Conservation (phyloP, 2,329 filamentous ascomycete genomes). For the Monilinia fructigena region DNA sequence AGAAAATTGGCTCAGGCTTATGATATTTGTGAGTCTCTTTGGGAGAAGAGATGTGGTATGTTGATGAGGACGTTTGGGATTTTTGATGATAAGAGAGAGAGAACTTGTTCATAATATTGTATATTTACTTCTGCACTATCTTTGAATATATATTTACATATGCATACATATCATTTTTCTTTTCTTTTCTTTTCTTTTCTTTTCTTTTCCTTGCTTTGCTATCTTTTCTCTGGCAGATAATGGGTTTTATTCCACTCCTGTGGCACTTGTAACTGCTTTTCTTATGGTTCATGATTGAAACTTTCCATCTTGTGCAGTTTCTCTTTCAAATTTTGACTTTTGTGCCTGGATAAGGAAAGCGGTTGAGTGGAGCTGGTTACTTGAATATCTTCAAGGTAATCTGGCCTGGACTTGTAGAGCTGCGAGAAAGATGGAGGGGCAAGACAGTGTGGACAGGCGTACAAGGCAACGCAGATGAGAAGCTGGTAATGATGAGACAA, state of each 20-base stretch:
- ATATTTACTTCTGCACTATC: constrained; percentile 35
- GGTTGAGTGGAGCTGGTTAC: neutral
- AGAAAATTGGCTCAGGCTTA: constrained; percentile 17
- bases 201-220: neutral
- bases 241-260: neutral
- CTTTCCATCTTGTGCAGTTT: neutral
- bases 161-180: neutral
- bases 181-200: neutral
- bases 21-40: constrained; percentile 26
- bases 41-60: constrained; percentile 3
- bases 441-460: neutral
- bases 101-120: constrained; percentile 32
- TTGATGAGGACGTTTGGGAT: constrained; percentile 2
- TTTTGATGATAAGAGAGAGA: constrained; percentile 17
- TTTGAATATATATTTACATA: constrained; percentile 26
- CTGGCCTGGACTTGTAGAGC: neutral
- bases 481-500: neutral
- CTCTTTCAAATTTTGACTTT: neutral
- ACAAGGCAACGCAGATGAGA: neutral
- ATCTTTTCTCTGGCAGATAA: neutral
- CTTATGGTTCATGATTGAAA: neutral
- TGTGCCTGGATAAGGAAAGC: neutral
- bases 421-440: no score
- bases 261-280: neutral
- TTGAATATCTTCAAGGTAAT: neutral